Base-by-base conservation (phyloP, 2,329 filamentous ascomycete genomes). In the Ascochyta fabae region DNA sequence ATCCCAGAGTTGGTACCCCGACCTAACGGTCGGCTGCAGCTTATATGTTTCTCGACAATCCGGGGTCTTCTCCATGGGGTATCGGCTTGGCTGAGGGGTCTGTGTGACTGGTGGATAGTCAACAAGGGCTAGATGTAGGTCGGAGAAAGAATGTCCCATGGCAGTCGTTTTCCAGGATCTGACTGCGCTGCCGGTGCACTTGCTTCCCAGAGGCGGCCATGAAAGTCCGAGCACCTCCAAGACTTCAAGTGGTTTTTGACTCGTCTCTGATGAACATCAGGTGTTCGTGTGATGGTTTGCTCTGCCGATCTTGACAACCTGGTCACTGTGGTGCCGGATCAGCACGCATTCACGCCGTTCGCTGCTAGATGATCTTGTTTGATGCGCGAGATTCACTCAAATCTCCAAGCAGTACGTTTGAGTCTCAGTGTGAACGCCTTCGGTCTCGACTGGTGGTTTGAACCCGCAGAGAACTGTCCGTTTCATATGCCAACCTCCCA, bases 1-100 rank as follows among this genome's bases (percentile, higher is more conserved):
- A 43, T 9, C 7, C 34, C 15, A 40, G 16, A 34, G 34, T 10
- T 12, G 48, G 33, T 40, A 33, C 27, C 27, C 26, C 15, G n/a
- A 15, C 13, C n/a, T 2, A 26, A 45, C 24, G 9, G 19, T 33
- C 13, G 34, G 22, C 27, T 19, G 16, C 16, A 26, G 29, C 43
- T 53, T 53, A 42, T 50, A 50, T 50, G 16, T 38, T 50, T 38
- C 16, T 3, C 6, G 26, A 38, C 6, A 15, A 23, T 24, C 33
- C 24, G 39, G 48, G 38, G 47, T 43, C 47, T 9, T 43, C 47
- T 39, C 38, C 47, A 23, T 50, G 49, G 42, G 49, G 49, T 52
- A 29, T 27, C 4, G 3, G 3, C 36, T 52, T 46, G 36, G 42
- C 35, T 34, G 29, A n/a, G 10, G 40, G 16, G 22, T 41, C 23